Evolutionary conservation across 495 filamentous ascomycete species (phyloP), one percentile per base, ranked within the genome.

Genomic region (Penicillium simplicissimum): DNA sequence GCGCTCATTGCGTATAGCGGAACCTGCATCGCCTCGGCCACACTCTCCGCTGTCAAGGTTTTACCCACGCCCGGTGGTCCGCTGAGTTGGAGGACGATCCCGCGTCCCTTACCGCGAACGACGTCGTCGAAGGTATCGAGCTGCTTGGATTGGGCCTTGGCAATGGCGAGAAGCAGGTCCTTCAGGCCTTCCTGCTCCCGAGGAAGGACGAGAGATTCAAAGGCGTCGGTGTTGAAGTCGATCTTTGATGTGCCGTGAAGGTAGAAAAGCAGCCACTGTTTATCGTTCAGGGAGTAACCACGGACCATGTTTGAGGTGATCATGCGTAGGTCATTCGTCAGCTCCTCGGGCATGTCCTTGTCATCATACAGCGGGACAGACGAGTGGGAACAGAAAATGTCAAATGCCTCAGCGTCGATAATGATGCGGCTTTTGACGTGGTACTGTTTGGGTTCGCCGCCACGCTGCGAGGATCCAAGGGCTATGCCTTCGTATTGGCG

Each of bases 401-500:
- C 66, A 53, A 70, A 74, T 14, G 68, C 74, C n/a, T 74, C 76
- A 0, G 78, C 74, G 59, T 87, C 85, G 36, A 86, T 78, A 58
- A 88, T 81, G 40, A 87, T 77, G 15, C 84, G 79, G 52, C 80
- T 77, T 49, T 82, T 80, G 59, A 87, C 74, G 52, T 76, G 76
- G 60, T 79, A 82, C 37, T 79, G 77, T 58, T 77, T 68, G 1
- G 28, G 15, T 43, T 78, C 62, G 2, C 75, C 48, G 3, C 75
- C 51, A 19, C 66, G 48, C 15, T 62, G 51, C 36, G 64, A 38
- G 4, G 67, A 62, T 15, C 65, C 74, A 65, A 77, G 72, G 7
- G 71, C 79, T 42, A 80, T 64, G 21, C 85, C 88, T 21, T 80
- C 72, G 66, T 89, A 89, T 8, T 77, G 69, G 64, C 83, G 86